These are phyloP conservation scores for Penicillium griseofulvum DNA, from an alignment of 2,329 filamentous ascomycete genomes.

Conservation along the genomic window DNA sequence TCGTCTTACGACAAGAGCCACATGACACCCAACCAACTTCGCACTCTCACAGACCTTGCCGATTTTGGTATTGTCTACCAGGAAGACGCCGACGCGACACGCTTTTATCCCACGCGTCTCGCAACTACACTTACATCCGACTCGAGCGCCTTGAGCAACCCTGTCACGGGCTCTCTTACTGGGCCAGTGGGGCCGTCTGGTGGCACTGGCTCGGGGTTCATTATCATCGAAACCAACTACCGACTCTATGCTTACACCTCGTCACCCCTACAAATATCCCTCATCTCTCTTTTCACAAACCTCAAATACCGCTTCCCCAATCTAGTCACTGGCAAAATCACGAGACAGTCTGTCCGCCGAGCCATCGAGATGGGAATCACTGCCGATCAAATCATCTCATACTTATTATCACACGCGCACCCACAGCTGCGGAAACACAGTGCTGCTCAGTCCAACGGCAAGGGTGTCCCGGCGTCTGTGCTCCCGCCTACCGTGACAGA, in stretches of 20 bases:
- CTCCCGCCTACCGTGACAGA: conserved; percentile 95
- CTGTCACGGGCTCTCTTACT: conserved; percentile 63
- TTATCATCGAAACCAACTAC: conserved; percentile 98
- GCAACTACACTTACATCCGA: conserved; percentile 86
- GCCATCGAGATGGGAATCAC: conserved; percentile 92
- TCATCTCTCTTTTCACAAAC: conserved; percentile 83
- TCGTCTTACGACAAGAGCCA: conserved; percentile 85
- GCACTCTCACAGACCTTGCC: conserved; percentile 85
- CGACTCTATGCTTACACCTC: conserved; percentile 95
- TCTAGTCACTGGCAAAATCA: conserved; percentile 87
- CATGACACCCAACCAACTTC: conserved; percentile 74
- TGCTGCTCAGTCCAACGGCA: conserved; percentile 39
- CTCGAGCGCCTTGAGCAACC: conserved; percentile 69
- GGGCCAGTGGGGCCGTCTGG: conserved; percentile 32
- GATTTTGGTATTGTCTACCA: conserved; percentile 91
- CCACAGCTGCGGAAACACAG: conserved; percentile 78
- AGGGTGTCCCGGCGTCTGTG: conserved; percentile 56
- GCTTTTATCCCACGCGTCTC: conserved; percentile 85
- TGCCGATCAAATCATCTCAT: conserved; percentile 89
- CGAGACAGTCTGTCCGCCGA: conserved; percentile 79
- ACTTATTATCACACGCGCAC: conserved; percentile 88
- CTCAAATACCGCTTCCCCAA: conserved; percentile 90
- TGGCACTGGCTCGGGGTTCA: conserved; percentile 61
- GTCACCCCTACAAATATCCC: conserved; percentile 89
- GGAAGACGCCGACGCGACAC: conserved; percentile 44